These are phyloP conservation scores for Penicillium daleae DNA, from an alignment of 495 filamentous ascomycete genomes.

Conservation along the genomic window DNA sequence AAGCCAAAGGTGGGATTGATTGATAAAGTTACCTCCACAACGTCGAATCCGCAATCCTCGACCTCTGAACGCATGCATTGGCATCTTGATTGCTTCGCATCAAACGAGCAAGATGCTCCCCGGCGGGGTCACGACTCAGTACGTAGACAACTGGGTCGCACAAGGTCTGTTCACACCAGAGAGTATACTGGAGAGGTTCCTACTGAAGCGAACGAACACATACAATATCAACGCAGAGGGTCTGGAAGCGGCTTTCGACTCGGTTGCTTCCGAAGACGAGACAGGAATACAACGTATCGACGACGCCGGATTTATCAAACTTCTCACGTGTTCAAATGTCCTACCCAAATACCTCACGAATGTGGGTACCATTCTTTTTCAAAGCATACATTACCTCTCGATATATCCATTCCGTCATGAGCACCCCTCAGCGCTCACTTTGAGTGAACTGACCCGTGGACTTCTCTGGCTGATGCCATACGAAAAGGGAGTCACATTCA, in stretches of 20 bases:
- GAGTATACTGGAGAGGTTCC: background rate
- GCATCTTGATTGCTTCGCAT: background rate
- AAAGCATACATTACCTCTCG: background rate
- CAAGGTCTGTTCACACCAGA: background rate
- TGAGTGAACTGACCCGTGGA: background rate
- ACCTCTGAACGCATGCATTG: background rate
- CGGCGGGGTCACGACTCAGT: background rate
- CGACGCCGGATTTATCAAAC: background rate
- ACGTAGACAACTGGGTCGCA: background rate
- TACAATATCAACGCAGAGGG: background rate
- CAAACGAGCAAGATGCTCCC: background rate
- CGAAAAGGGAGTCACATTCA: background rate
- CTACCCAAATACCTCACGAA: background rate
- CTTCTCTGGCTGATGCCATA: background rate
- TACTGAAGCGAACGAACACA: background rate
- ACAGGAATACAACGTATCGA: background rate
- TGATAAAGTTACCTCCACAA: background rate
- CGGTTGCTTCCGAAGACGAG: background rate
- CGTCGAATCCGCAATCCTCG: background rate
- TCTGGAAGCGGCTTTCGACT: background rate
- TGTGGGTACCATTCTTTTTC: background rate
- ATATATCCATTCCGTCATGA: background rate
- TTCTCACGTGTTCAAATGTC: background rate
- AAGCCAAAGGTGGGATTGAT: background rate
- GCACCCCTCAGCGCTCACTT: background rate